A percentile compares a stretch with the other conserved stretches of the same genome.
Evolutionary conservation across 176 grass and related monocot genomes (phyloP).

Genomic region (Tillandsia fasciculata): DNA sequence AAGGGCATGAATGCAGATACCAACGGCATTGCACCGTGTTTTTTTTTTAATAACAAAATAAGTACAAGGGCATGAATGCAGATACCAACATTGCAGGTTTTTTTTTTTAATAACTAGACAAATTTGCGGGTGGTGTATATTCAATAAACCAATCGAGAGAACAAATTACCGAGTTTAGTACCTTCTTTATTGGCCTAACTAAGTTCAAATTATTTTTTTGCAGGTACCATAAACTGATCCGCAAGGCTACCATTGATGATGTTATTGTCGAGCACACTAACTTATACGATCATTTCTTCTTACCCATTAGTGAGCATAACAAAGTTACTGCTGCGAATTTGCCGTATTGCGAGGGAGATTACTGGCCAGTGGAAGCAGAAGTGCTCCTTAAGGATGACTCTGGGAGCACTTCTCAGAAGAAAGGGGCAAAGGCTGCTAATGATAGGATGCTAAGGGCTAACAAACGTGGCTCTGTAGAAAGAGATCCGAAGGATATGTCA

Average conservation of each 20-base stretch:
- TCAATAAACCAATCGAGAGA: too few species aligned
- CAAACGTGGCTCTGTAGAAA: slow-evolving; percentile 60
- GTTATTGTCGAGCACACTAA: slow-evolving; percentile 79
- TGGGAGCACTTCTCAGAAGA: slow-evolving; percentile 42
- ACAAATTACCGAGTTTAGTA: background rate
- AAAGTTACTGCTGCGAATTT: slow-evolving; percentile 68
- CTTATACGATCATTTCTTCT: slow-evolving; percentile 62
- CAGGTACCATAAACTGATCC: slow-evolving; percentile 80
- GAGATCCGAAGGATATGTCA: slow-evolving; percentile 69
- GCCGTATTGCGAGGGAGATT: slow-evolving; percentile 93
- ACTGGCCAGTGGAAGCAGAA: slow-evolving; percentile 88
- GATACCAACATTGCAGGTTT: too few species aligned
- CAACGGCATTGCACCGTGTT: too few species aligned
- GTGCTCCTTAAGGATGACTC: slow-evolving; percentile 66
- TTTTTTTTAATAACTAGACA: too few species aligned
- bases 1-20: too few species aligned
- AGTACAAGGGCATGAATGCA: too few species aligned
- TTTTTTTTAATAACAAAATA: too few species aligned
- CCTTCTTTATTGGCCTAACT: background rate
- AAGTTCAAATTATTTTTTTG: background rate
- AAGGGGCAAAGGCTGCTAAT: slow-evolving; percentile 48
- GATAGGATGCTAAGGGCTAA: slow-evolving; percentile 69
- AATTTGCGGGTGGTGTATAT: too few species aligned
- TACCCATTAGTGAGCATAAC: slow-evolving; percentile 57
- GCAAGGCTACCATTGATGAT: slow-evolving; percentile 66